These are phyloP conservation scores for Ascochyta lentis DNA, from an alignment of 2,329 filamentous ascomycete species.

Conservation along the genomic window DNA sequence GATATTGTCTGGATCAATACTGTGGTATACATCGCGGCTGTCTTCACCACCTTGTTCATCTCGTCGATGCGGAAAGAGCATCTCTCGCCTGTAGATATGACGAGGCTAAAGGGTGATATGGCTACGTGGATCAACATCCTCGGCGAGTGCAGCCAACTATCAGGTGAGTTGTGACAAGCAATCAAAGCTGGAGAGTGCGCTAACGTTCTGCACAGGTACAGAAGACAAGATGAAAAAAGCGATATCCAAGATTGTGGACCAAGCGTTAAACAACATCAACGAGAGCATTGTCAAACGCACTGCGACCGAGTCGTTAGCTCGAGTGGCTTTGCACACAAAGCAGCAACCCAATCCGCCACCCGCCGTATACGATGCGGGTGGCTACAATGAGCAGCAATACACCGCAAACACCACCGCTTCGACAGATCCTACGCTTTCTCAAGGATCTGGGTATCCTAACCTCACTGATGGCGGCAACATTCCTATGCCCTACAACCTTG, in stretches of 20 bases:
- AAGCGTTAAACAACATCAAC: slow-evolving; percentile 56
- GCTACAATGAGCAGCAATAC: slow-evolving; percentile 35
- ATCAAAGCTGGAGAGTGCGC: not conserved
- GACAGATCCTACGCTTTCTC: slow-evolving; percentile 31
- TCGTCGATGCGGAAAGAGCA: slow-evolving; percentile 71
- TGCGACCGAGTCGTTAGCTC: slow-evolving; percentile 53
- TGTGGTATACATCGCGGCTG: slow-evolving; percentile 74
- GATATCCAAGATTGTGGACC: slow-evolving; percentile 58
- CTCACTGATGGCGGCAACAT: slow-evolving; percentile 18
- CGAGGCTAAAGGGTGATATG: slow-evolving; percentile 71
- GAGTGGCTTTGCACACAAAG: slow-evolving; percentile 43
- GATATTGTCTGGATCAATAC: slow-evolving; percentile 82
- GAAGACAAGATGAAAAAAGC: slow-evolving; percentile 57
- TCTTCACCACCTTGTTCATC: slow-evolving; percentile 74
- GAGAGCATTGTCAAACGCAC: slow-evolving; percentile 53
- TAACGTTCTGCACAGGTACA: slow-evolving; percentile 47
- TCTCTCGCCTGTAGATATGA: slow-evolving; percentile 65
- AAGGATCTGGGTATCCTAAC: slow-evolving; percentile 30
- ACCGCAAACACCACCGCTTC: slow-evolving; percentile 21
- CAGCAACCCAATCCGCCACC: slow-evolving; percentile 26
- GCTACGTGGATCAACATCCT: slow-evolving; percentile 72
- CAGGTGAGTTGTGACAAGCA: slow-evolving; percentile 60
- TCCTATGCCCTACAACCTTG: slow-evolving; percentile 37
- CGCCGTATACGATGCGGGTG: slow-evolving; percentile 32
- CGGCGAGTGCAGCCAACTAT: slow-evolving; percentile 68